These are phyloP conservation scores for Boletus bicolor DNA, from an alignment of 768 basidiomycete species.

Conservation along the genomic window DNA sequence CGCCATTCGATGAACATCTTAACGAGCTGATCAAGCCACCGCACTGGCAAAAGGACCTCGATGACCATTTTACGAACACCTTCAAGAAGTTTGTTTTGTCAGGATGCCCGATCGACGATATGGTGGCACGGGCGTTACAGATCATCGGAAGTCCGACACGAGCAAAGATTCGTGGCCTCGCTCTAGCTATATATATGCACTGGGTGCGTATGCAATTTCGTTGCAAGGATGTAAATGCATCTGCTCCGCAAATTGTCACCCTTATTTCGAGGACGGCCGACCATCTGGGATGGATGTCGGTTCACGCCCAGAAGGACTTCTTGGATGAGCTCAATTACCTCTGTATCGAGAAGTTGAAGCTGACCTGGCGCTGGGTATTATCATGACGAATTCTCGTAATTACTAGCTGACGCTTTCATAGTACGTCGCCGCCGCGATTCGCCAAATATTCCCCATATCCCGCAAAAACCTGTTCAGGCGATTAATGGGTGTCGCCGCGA, in stretches of 20 bases:
- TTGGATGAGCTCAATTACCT: conserved; percentile 6
- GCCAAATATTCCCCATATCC: not conserved
- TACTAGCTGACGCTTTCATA: conserved; percentile 7
- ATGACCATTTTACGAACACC: conserved; percentile 10
- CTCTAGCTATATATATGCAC: conserved; percentile 6
- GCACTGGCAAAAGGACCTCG: conserved; percentile 15
- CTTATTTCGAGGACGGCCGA: conserved; percentile 8
- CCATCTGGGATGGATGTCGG: conserved; percentile 6
- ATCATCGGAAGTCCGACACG: conserved; percentile 13
- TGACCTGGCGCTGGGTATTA: conserved; percentile 19
- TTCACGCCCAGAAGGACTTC: conserved; percentile 7
- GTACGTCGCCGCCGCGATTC: conserved; percentile 5
- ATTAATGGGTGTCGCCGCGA: conserved; percentile 16
- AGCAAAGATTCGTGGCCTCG: conserved; percentile 10
- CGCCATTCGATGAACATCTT: conserved; percentile 10
- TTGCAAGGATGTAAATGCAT: conserved; percentile 4
- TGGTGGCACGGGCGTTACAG: conserved; percentile 7
- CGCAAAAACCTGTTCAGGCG: conserved; percentile 11
- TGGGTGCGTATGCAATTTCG: conserved; percentile 18
- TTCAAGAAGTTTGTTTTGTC: conserved; percentile 12
- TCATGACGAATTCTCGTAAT: not conserved
- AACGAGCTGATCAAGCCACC: not conserved
- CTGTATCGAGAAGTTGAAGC: conserved; percentile 13
- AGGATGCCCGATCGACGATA: conserved; percentile 3
- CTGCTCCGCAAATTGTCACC: conserved; percentile 1